Conservation (phyloP, 768 basidiomycete genomes). For the Russula earlei region DNA sequence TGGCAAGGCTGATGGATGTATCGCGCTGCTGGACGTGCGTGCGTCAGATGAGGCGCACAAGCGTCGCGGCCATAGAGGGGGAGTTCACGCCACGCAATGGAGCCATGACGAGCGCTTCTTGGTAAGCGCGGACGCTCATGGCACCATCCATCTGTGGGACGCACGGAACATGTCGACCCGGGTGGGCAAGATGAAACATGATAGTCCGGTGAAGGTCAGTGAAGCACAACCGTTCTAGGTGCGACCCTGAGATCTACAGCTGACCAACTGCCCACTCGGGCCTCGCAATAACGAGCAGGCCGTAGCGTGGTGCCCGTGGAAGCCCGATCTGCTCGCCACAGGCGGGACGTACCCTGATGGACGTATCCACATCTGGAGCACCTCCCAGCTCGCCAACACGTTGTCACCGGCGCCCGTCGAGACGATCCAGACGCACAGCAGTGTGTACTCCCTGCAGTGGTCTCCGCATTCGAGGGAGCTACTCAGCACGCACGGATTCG, state of each 20-base stretch:
- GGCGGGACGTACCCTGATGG: slow-evolving; percentile 60
- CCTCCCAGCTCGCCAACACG: slow-evolving; percentile 36
- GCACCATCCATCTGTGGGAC: slow-evolving; percentile 38
- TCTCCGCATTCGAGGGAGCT: slow-evolving; percentile 50
- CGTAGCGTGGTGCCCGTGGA: slow-evolving; percentile 70
- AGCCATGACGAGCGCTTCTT: slow-evolving; percentile 32
- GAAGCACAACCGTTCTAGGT: neutral
- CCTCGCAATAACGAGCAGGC: slow-evolving; percentile 34
- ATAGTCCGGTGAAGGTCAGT: slow-evolving; percentile 36
- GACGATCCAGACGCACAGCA: slow-evolving; percentile 36
- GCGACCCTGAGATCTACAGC: neutral
- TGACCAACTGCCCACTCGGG: neutral
- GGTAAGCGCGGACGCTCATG: slow-evolving; percentile 34
- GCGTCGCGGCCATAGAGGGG: slow-evolving; percentile 27
- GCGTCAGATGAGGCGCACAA: slow-evolving; percentile 23
- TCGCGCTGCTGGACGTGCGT: slow-evolving; percentile 33
- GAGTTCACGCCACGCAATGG: slow-evolving; percentile 35
- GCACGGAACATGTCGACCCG: slow-evolving; percentile 28
- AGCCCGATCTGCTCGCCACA: slow-evolving; percentile 53
- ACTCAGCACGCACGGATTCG: slow-evolving; percentile 50
- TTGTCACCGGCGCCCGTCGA: slow-evolving; percentile 37
- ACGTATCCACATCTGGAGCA: slow-evolving; percentile 44
- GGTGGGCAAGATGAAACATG: slow-evolving; percentile 34
- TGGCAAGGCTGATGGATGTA: slow-evolving; percentile 32
- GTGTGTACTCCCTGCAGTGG: slow-evolving; percentile 53